A percentile compares a stretch with the other conserved stretches of the same genome.
Evolutionary conservation across 139 green algal genomes (phyloP).

Genomic region (Chlamydomonas sphaeroides): DNA sequence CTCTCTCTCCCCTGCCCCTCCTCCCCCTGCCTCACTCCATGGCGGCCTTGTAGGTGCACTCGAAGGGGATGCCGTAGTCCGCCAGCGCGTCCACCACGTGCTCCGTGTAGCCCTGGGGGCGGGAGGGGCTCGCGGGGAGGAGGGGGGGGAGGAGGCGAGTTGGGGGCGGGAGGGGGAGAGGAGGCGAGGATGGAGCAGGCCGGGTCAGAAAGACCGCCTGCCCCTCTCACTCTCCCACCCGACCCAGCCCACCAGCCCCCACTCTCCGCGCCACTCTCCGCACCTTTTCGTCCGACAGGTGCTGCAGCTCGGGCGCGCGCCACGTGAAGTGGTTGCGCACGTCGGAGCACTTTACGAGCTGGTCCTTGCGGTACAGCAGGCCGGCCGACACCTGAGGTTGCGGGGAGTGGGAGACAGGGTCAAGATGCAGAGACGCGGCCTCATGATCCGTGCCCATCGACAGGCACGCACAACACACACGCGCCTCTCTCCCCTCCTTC

Average conservation of each 20-base stretch:
- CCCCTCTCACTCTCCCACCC: background rate
- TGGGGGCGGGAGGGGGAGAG: no score
- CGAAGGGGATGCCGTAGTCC: slow-evolving; percentile 42
- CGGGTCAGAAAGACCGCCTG: background rate
- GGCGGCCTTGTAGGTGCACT: slow-evolving; percentile 34
- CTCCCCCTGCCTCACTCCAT: no score
- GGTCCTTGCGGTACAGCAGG: slow-evolving; percentile 78
- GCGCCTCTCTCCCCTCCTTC: no score
- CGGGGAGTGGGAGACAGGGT: no score
- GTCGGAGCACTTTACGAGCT: slow-evolving; percentile 49
- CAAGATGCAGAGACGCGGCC: no score
- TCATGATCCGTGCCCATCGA: no score
- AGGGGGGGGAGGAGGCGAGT: background rate
- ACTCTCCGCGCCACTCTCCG: background rate
- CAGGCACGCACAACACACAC: no score
- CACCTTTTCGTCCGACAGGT: slow-evolving; percentile 36
- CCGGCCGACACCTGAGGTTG: slow-evolving; percentile 77
- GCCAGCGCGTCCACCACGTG: slow-evolving; percentile 25
- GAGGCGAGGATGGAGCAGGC: no score
- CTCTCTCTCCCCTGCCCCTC: no score
- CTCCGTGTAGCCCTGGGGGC: slow-evolving; percentile 18
- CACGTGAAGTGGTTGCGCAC: slow-evolving; percentile 44
- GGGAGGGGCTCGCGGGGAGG: no score
- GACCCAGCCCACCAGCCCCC: no score
- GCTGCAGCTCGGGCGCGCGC: slow-evolving; percentile 27